Evolutionary conservation across 2,329 filamentous ascomycete genomes (phyloP), one percentile per base, ranked within the genome.

Genomic region (Cladophialophora chaetospira): DNA sequence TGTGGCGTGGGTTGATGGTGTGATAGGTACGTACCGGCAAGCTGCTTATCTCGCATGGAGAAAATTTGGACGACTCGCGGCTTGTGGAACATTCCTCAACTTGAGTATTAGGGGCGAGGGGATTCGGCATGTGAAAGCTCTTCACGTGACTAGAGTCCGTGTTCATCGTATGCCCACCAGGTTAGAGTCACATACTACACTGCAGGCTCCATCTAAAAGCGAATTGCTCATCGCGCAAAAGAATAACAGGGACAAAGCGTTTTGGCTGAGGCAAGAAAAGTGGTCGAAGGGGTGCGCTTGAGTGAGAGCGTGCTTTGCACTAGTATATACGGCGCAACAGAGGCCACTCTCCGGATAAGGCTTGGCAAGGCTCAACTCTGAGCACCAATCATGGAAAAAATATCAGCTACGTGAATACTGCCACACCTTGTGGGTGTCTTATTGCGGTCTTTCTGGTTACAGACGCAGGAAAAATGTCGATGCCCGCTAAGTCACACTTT

Each of bases 11-110:
- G 8, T 28, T 44, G 25, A 15, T n/a, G 5, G 28, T 10, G 15
- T 28, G 50, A 53, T 53, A 53, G 26, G 40, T 45, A 53, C 38
- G 40, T 36, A 26, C 50, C 50, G 35, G 40, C 21, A 43, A 26
- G n/a, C n/a, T 42, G 40, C 50, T 53, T 53, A 53, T 53, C 50
- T 53, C 40, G 50, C 50, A 26, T 23, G 10, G 19, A 13, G 42
- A 43, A 53, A 43, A 45, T 36, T 26, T 28, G 40, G 35, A 35
- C 50, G 21, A 26, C 40, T 25, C 15, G 36, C 33, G n/a, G 36
- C 35, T 29, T 31, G 48, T 28, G 36, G 48, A 40, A 21, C 26
- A 26, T 40, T 13, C 21, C 21, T 50, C 47, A 40, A 33, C 47
- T n/a, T n/a, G 5, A 26, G 17, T 40, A 21, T 13, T 4, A n/a